A percentile compares a stretch with the other conserved stretches of the same genome.
These are phyloP conservation scores for Saprolegnia parasitica DNA, from an alignment of 352 stramenopile species.

Conservation along the genomic window DNA sequence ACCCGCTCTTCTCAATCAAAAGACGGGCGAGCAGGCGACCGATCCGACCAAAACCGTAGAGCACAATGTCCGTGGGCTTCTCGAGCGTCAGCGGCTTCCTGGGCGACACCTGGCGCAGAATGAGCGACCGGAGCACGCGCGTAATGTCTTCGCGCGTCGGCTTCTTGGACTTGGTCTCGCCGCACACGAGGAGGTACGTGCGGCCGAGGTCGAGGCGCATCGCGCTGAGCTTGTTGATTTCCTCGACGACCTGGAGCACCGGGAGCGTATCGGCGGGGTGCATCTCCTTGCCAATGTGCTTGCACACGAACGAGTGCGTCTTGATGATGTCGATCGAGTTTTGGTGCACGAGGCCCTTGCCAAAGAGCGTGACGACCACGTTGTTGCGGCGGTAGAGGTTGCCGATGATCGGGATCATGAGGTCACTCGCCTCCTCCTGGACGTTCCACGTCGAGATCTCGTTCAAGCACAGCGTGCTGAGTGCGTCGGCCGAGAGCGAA, in stretches of 20 bases:
- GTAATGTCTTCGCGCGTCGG: slow-evolving; percentile 25
- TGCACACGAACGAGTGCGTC: slow-evolving; percentile 76
- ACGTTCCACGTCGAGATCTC: slow-evolving; percentile 75
- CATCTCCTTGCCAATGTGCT: slow-evolving; percentile 79
- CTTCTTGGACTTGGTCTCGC: slow-evolving; percentile 41
- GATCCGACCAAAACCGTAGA: slow-evolving; percentile 88
- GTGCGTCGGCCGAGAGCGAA: slow-evolving; percentile 8
- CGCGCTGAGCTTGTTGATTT: slow-evolving; percentile 46
- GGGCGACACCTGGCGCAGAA: slow-evolving; percentile 15
- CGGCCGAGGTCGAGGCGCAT: slow-evolving; percentile 79
- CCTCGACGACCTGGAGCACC: slow-evolving; percentile 55
- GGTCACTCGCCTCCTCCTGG: slow-evolving; percentile 74
- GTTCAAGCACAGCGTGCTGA: slow-evolving; percentile 25
- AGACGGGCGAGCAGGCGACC: slow-evolving; percentile 68
- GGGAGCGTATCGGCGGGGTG: slow-evolving; percentile 66
- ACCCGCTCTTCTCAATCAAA: slow-evolving; percentile 81
- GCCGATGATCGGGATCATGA: slow-evolving; percentile 80
- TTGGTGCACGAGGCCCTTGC: slow-evolving; percentile 80
- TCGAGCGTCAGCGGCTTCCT: slow-evolving; percentile 31
- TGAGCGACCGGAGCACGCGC: slow-evolving; percentile 6
- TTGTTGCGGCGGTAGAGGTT: slow-evolving; percentile 79
- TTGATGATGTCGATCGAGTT: slow-evolving; percentile 83
- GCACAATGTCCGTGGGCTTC: slow-evolving; percentile 73
- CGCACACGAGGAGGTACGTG: slow-evolving; percentile 55
- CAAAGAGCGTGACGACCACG: slow-evolving; percentile 76